A percentile compares a stretch with the other conserved stretches of the same genome.
phyloP scores from a whole-genome alignment of 2,329 filamentous ascomycete genomes.

The Phialophora tarda region DNA sequence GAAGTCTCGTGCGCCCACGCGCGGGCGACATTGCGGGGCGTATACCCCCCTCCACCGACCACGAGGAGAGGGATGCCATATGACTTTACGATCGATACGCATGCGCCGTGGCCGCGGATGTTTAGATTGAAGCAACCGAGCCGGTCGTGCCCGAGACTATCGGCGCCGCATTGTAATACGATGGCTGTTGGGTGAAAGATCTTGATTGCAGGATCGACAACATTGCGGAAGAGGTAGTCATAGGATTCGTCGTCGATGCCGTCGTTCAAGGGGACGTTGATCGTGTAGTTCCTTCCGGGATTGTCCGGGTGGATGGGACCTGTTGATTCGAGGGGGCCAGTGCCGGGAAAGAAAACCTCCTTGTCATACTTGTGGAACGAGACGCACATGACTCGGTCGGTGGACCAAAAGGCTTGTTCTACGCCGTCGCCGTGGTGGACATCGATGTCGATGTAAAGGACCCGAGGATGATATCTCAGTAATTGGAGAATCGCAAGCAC shows the following conservation, averaged over 20 bases:
- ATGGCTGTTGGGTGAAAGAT: slow-evolving; percentile 89
- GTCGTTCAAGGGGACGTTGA: slow-evolving; percentile 89
- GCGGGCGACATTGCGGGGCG: slow-evolving; percentile 91
- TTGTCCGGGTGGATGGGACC: slow-evolving; percentile 83
- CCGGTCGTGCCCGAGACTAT: slow-evolving; percentile 90
- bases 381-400: slow-evolving; percentile 87
- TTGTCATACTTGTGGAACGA: slow-evolving; percentile 97
- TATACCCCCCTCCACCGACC: slow-evolving; percentile 94
- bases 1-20: slow-evolving; percentile 97
- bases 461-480: slow-evolving; percentile 77
- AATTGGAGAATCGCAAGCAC: slow-evolving; percentile 91
- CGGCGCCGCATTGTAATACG: slow-evolving; percentile 92
- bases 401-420: slow-evolving; percentile 88
- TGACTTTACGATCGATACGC: slow-evolving; percentile 85
- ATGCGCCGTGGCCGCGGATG: slow-evolving; percentile 90
- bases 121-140: slow-evolving; percentile 96
- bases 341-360: slow-evolving; percentile 84
- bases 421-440: slow-evolving; percentile 91
- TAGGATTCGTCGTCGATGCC: slow-evolving; percentile 93
- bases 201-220: slow-evolving; percentile 78
- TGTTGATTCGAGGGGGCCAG: slow-evolving; percentile 83
- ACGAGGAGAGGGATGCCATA: slow-evolving; percentile 82
- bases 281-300: slow-evolving; percentile 82
- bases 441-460: slow-evolving; percentile 94
- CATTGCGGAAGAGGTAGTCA: slow-evolving; percentile 77